These are phyloP conservation scores for Fusarium sp. DNA, from an alignment of 2,329 filamentous ascomycete genomes.

Conservation along the genomic window DNA sequence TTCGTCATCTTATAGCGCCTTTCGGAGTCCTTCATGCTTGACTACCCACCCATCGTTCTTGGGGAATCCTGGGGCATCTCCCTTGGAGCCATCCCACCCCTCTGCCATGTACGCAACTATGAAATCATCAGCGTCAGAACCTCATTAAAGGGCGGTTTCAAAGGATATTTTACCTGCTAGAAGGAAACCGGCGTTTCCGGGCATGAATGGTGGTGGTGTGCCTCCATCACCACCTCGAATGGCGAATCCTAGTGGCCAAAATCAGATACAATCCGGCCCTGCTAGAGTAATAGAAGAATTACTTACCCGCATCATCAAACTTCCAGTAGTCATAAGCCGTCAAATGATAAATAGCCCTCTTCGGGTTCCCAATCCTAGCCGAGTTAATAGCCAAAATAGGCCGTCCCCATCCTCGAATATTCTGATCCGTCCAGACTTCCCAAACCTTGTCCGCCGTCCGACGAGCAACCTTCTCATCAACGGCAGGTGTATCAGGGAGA, in stretches of 20 bases:
- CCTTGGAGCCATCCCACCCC: conserved; percentile 38
- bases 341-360: conserved; percentile 52
- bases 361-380: conserved; percentile 51
- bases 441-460: conserved; percentile 52
- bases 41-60: conserved; percentile 48
- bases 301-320: conserved; percentile 51
- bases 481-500: conserved; percentile 50
- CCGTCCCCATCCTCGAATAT: conserved; percentile 57
- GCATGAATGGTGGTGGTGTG: conserved; percentile 48
- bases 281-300: no score
- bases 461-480: conserved; percentile 48
- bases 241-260: conserved; percentile 37
- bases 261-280: no score
- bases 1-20: conserved; percentile 41
- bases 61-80: conserved; percentile 49
- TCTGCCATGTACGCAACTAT: conserved; percentile 51
- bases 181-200: conserved; percentile 50
- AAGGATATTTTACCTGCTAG: conserved; percentile 36
- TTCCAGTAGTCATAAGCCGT: conserved; percentile 54
- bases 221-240: conserved; percentile 44
- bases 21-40: conserved; percentile 47
- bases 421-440: conserved; percentile 52
- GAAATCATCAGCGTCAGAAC: background rate
- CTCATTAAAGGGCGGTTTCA: rapidly evolving
- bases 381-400: conserved; percentile 57